Conservation (phyloP, 23 red algal genomes). For the Gracilariopsis chorda region DNA sequence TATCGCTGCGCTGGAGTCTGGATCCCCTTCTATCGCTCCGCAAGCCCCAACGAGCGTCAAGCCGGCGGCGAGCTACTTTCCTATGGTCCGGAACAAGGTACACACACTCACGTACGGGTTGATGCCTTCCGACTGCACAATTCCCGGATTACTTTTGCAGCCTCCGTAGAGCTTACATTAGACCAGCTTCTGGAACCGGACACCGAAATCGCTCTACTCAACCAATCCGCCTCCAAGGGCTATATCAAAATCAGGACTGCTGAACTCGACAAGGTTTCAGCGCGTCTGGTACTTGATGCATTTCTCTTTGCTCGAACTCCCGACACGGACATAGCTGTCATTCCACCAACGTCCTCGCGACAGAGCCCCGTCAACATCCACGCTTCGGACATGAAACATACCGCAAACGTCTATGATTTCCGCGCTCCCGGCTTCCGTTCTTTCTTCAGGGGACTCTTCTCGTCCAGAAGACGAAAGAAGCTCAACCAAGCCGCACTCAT, state of each 20-base stretch:
- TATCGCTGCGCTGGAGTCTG: background rate
- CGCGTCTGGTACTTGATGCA: background rate
- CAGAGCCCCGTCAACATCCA: background rate
- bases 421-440: background rate
- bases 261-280: background rate
- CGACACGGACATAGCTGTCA: background rate
- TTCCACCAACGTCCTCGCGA: background rate
- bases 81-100: background rate
- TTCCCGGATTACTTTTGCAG: background rate
- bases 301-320: background rate
- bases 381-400: background rate
- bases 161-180: background rate
- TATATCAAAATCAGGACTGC: background rate
- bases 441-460: background rate
- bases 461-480: background rate
- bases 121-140: background rate
- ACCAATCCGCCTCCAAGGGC: background rate
- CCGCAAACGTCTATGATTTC: background rate
- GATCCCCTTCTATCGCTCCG: background rate
- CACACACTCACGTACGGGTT: background rate
- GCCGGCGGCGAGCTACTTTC: slow-evolving; percentile 10
- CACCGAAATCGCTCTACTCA: background rate
- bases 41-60: background rate
- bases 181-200: background rate
- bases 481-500: background rate